Conservation (phyloP, 768 basidiomycete species). For the Cubamyces lactineus region DNA sequence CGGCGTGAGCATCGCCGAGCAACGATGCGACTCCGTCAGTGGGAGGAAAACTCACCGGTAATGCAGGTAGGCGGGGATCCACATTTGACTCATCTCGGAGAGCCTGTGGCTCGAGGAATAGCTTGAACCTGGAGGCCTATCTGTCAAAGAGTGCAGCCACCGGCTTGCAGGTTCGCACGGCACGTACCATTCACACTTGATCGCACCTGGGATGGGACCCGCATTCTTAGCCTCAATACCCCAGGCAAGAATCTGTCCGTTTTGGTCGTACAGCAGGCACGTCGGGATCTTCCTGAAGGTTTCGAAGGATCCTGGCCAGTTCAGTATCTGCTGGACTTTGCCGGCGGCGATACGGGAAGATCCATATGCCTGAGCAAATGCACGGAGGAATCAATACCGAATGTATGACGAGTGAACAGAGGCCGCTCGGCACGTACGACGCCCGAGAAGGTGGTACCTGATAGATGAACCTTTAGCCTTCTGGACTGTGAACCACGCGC, state of each 20-base stretch:
- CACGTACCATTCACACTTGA: conserved; percentile 56
- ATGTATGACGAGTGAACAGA: background rate
- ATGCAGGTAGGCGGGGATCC: conserved; percentile 76
- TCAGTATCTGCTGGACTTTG: conserved; percentile 79
- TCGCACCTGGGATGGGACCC: conserved; percentile 64
- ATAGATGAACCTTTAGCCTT: conserved; percentile 13
- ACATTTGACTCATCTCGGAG: conserved; percentile 70
- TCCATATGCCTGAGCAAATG: conserved; percentile 67
- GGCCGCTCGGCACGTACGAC: conserved; percentile 57
- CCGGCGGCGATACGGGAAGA: conserved; percentile 83
- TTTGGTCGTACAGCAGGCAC: conserved; percentile 79
- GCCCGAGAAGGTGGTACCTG: conserved; percentile 88
- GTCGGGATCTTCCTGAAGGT: conserved; percentile 86
- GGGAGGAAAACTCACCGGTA: conserved; percentile 62
- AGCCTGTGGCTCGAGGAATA: conserved; percentile 82
- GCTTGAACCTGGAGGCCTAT: conserved; percentile 65
- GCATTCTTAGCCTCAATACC: conserved; percentile 87
- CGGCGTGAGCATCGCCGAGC: background rate
- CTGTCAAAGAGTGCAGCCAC: background rate
- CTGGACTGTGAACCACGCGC: background rate
- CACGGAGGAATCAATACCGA: background rate
- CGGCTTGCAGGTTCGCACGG: background rate
- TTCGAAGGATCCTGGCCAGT: conserved; percentile 86
- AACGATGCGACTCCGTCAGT: background rate
- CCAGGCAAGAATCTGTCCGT: conserved; percentile 78